Percentiles rank a stretch among this genome's conserved stretches.
Conservation (phyloP, 2,329 filamentous ascomycete species). For the Ophiostoma quercus region DNA sequence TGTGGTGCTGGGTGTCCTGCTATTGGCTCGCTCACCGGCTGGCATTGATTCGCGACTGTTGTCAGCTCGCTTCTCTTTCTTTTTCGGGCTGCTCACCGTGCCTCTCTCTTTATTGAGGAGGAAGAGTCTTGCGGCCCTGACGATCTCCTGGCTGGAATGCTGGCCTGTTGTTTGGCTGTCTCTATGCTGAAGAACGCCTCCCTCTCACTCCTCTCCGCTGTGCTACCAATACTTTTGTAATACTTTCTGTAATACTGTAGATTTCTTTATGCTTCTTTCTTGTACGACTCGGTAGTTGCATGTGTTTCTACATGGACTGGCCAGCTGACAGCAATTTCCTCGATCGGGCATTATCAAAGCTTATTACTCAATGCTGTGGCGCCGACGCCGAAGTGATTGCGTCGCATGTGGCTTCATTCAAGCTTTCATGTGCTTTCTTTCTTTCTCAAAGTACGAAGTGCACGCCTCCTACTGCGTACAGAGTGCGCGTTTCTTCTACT, state of each 20-base stretch:
- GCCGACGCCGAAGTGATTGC: not conserved
- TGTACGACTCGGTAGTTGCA: no score
- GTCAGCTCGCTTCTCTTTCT: not conserved
- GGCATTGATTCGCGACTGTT: not conserved
- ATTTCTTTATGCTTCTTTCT: no score
- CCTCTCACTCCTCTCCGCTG: not conserved
- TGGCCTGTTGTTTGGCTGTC: not conserved
- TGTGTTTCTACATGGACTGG: no score
- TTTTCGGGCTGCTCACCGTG: not conserved
- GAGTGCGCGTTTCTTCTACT: no score
- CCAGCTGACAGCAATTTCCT: not conserved
- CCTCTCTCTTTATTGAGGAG: not conserved
- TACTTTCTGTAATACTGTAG: no score
- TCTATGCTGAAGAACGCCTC: slow-evolving; percentile 3
- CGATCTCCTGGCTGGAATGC: not conserved
- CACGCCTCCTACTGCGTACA: no score
- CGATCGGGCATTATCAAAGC: not conserved
- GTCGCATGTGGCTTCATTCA: no score
- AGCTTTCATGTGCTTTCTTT: no score
- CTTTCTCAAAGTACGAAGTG: no score
- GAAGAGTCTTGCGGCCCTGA: not conserved
- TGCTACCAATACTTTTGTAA: not conserved
- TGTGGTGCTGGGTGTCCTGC: not conserved
- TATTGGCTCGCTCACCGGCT: not conserved
- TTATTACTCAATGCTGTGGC: not conserved